Base-by-base conservation (phyloP, 805 yeast genomes). In the Saturnispora bothae region DNA sequence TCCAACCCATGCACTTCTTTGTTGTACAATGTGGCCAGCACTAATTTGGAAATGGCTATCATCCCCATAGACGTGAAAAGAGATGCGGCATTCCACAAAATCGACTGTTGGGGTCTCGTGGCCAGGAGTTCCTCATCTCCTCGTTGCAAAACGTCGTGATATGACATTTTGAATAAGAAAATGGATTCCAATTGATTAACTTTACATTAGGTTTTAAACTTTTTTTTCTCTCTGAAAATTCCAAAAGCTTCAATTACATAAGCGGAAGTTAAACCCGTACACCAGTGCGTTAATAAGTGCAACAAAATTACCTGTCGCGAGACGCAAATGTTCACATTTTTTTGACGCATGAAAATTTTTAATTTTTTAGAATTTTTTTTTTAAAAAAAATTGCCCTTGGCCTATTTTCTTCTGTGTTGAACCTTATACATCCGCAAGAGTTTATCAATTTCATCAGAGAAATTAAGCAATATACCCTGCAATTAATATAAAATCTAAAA, bases 101-200 rank as follows among this genome's bases (percentile, higher is more conserved):
- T 49, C 0, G 73, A 56, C 0, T 64, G 57, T 31, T 88, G 63
- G 0, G 94, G 88, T 31, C 60, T 45, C 14, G 46, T 44, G 30
- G 72, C 69, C 3, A 59, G 44, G 15, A 85, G 68, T 51, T 78
- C 77, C 21, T 76, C 82, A 44, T 79, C 83, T 4, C 95, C 96
- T 41, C 86, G 62, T 44, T 69, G 62, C 34, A 82, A 57, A 20
- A 83, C 92, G 46, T 71, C 78, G 30, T 72, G 73, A 45, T 73
- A 71, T 0, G 89, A 78, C 92, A 82, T 82, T 9, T n/a, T n/a
- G n/a, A n/a, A n/a, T n/a, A n/a, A n/a, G n/a, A n/a, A n/a, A n/a
- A n/a, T n/a, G n/a, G n/a, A n/a, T n/a, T n/a, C n/a, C n/a, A n/a
- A n/a, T n/a, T n/a, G n/a, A n/a, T n/a, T n/a, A n/a, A n/a, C n/a